Evolutionary conservation across 2,329 filamentous ascomycete species (phyloP), one percentile per base, ranked within the genome.

Genomic region (Paracoccidioides brasiliensis): DNA sequence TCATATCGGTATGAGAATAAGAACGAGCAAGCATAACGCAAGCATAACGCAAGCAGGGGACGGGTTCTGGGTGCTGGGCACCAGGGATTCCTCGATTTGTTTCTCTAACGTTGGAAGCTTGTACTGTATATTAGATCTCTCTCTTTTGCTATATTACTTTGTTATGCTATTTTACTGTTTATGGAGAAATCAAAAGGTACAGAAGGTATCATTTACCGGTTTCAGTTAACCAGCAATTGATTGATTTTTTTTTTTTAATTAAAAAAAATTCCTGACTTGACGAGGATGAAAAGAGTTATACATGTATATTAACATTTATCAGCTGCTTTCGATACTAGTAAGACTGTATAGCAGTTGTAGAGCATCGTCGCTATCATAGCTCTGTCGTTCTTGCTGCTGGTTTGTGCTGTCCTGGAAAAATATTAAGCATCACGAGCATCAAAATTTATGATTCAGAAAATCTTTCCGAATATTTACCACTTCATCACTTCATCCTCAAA

Each of bases 101-200:
- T 35, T 46, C 35, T 35, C 43, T 53, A 44, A 7, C 40, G 49
- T 52, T 42, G 49, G 49, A 52, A 52, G 49, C 49, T 32, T 46
- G 4, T 40, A 22, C 22, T 52, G 49, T 52, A 52, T 52, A 52
- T 52, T 52, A 52, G 49, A 41, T 38, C 6, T 41, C 37, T 52
- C 30, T 28, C n/a, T 32, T 28, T 52, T 41, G 4, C 14, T 46
- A n/a, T 45, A 9, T 45, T 45, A 22, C 22, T 22, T 22, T 22
- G 22, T 2, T 15, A 38, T 38, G 37, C 22, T 40, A 41, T 32
- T n/a, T 51, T 52, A 37, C 32, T 52, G 3, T 15, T 52, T 12
- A 42, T 33, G 37, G 37, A 22, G 41, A 52, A 32, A n/a, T 32
- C 43, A 14, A 45, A 32, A 3, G 37, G 35, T 6, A 40, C 22